Percentiles rank a stretch among this genome's conserved stretches.
phyloP scores from a whole-genome alignment of 495 filamentous ascomycete species.

The Aspergillus sclerotiicarbonarius region DNA sequence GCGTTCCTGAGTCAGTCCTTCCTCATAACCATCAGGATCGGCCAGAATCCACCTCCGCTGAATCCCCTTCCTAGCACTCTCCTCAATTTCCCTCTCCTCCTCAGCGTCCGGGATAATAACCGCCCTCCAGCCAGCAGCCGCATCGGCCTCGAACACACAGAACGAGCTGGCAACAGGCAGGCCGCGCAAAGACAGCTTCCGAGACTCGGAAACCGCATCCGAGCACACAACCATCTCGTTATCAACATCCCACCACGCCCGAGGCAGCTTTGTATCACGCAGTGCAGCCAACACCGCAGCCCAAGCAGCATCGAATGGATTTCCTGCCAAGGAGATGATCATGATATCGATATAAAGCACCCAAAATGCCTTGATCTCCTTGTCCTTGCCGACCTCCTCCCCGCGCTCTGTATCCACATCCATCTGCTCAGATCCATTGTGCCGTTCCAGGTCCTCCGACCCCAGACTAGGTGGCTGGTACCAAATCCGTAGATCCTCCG shows the following conservation, averaged over 20 bases:
- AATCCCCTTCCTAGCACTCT: constrained; percentile 32
- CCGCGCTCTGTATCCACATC: constrained; percentile 36
- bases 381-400: constrained; percentile 20
- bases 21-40: constrained; percentile 90
- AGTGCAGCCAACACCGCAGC: constrained; percentile 79
- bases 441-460: constrained; percentile 27
- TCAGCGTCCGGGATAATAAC: constrained; percentile 42
- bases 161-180: constrained; percentile 72
- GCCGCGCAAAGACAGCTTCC: constrained; percentile 50
- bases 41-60: constrained; percentile 71
- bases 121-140: constrained; percentile 41
- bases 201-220: constrained; percentile 47
- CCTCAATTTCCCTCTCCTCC: constrained; percentile 37
- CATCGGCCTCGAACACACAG: constrained; percentile 68
- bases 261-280: constrained; percentile 71
- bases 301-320: constrained; percentile 89
- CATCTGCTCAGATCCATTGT: constrained; percentile 46
- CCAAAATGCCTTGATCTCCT: constrained; percentile 82
- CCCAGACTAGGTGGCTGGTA: constrained; percentile 51
- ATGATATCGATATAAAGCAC: constrained; percentile 88
- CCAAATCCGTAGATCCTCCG: constrained; percentile 66
- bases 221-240: constrained; percentile 75
- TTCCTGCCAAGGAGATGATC: constrained; percentile 87
- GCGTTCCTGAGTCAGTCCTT: constrained; percentile 71
- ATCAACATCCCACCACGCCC: constrained; percentile 83